Evolutionary conservation across 257 asterid species (phyloP), one percentile per base, ranked within the genome.

Genomic region (Anisodus acutangulus): DNA sequence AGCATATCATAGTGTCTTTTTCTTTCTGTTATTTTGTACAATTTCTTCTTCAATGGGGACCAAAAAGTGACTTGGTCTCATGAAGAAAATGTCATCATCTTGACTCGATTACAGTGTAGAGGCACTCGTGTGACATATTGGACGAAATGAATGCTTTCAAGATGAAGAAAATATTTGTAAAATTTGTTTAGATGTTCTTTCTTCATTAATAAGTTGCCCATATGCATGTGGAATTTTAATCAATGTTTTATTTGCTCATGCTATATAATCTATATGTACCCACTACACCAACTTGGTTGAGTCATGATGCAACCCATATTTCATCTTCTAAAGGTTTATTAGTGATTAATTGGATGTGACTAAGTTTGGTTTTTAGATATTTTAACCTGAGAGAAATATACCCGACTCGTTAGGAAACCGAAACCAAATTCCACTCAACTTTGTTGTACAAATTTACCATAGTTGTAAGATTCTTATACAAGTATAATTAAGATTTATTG

Each of bases 111-210:
- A 16, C 79, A 15, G 63, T 16, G 11, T 35, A 17, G 22, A 51
- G n/a, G 41, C 59, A 53, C 11, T 13, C 84, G 57, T 45, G 72
- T 79, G 71, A 66, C 84, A 84, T n/a, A 63, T 39, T 7, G 80
- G 45, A 78, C 41, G 9, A 64, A 79, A 53, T 84, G 86, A 79
- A 64, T 66, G 62, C 80, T 84, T 63, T 79, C 70, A 84, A 79
- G 2, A 41, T 53, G 66, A 39, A 80, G 0, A 13, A 26, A 3
- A n/a, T n/a, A n/a, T n/a, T n/a, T n/a, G n/a, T n/a, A n/a, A n/a
- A n/a, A n/a, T n/a, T n/a, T 22, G 26, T 22, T 22, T 22, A 76
- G 22, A 6, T 49, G 59, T 2, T 49, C 19, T 74, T 22, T 51
- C 22, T 54, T 76, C 19, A 51, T 6, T 26, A 6, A n/a, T 31